These are phyloP conservation scores for Salix brachista DNA, from an alignment of 345 rosid species.

Conservation along the genomic window DNA sequence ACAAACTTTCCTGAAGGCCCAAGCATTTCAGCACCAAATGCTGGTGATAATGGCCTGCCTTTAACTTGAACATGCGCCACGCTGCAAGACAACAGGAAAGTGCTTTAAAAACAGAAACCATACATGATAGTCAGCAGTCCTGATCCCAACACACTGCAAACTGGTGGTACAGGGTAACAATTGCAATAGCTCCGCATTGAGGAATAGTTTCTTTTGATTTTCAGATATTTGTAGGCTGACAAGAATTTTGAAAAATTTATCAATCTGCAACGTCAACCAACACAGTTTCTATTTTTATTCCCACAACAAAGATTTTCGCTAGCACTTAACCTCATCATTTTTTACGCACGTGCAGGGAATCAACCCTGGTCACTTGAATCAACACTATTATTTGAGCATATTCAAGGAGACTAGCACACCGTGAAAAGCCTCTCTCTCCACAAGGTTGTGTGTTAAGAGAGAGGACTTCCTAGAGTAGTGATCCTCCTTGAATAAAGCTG, in stretches of 20 bases:
- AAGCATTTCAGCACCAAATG: conserved; percentile 38
- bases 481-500: background rate
- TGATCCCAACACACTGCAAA: background rate
- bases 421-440: no score
- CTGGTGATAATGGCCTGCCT: conserved; percentile 58
- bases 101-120: conserved; percentile 2
- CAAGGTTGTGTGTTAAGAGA: no score
- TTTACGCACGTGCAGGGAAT: background rate
- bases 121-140: background rate
- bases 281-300: background rate
- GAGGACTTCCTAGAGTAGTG: background rate
- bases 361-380: background rate
- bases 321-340: background rate
- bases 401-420: background rate
- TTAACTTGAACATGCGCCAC: conserved; percentile 56
- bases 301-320: background rate
- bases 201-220: background rate
- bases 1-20: conserved; percentile 52
- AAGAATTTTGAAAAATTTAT: background rate
- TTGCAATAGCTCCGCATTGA: background rate
- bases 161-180: no score
- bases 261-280: background rate
- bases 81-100: conserved; percentile 42
- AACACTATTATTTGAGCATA: no score
- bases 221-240: background rate